phyloP scores from a whole-genome alignment of 2,329 filamentous ascomycete species.

The Raffaelea albimanens region DNA sequence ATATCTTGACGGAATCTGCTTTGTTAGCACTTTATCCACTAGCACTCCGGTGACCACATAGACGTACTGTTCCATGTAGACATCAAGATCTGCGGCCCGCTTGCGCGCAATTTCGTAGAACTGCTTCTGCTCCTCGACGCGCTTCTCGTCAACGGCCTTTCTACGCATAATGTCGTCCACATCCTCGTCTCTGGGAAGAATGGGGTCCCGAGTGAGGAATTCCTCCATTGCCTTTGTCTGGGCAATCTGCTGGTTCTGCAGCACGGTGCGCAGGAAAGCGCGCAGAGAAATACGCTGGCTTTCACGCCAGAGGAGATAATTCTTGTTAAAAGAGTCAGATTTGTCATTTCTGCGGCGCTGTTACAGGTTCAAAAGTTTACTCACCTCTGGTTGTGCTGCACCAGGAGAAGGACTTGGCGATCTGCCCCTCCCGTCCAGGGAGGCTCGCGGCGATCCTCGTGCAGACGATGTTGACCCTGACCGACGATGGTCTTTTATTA shows the following conservation, averaged over 20 bases:
- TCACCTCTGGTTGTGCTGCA: constrained; percentile 14
- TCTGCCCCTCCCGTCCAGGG: constrained; percentile 27
- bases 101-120: constrained; percentile 95
- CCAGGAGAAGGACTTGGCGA: background rate
- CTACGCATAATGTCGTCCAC: constrained; percentile 68
- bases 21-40: constrained; percentile 2
- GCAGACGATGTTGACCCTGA: constrained; percentile 26
- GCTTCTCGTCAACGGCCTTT: constrained; percentile 75
- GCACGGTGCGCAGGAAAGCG: constrained; percentile 76
- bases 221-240: constrained; percentile 74
- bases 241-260: constrained; percentile 78
- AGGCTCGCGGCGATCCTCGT: constrained; percentile 30
- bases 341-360: background rate
- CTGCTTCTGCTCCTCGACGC: constrained; percentile 82
- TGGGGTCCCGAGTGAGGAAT: constrained; percentile 66
- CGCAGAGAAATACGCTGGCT: constrained; percentile 84
- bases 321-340: background rate
- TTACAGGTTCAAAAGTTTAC: background rate
- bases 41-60: background rate
- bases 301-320: constrained; percentile 67
- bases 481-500: constrained; percentile 27
- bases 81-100: constrained; percentile 83
- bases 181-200: constrained; percentile 73
- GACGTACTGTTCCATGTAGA: constrained; percentile 92
- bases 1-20: constrained; percentile 55